These are phyloP conservation scores for Delonix regia DNA, from an alignment of 306 rosid genomes.

Conservation along the genomic window DNA sequence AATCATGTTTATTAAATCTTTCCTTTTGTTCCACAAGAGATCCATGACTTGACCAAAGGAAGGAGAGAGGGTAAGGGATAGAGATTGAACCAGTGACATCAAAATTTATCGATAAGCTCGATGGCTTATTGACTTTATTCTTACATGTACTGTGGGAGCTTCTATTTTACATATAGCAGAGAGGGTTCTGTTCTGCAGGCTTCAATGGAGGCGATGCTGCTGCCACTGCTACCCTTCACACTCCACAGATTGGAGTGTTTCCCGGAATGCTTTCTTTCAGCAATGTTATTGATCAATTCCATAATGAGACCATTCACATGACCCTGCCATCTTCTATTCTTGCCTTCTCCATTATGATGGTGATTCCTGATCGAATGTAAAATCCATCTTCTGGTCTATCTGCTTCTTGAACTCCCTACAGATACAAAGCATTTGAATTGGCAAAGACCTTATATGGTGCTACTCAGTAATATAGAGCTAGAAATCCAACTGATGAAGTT, in stretches of 20 bases:
- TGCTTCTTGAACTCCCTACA: constrained; percentile 84
- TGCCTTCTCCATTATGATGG: constrained; percentile 74
- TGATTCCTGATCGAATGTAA: constrained; percentile 84
- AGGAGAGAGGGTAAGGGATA: neutral
- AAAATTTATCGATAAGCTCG: neutral
- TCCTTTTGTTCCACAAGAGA: neutral
- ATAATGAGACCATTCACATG: constrained; percentile 46
- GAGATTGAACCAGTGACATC: neutral
- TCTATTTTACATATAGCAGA: constrained; percentile 41
- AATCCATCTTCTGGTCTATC: constrained; percentile 85
- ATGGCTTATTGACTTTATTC: constrained; percentile 24
- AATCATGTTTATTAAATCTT: constrained; percentile 26
- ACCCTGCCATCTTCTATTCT: constrained; percentile 69
- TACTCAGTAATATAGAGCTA: neutral
- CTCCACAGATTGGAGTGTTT: constrained; percentile 25
- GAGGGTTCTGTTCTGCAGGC: constrained; percentile 25
- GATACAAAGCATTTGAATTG: constrained; percentile 16
- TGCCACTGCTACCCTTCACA: constrained; percentile 1
- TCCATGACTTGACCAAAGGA: neutral
- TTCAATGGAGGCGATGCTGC: constrained; percentile 21
- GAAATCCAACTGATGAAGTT: too few relatives aligned
- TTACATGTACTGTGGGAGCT: constrained; percentile 39
- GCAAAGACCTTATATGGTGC: neutral
- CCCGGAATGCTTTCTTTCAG: constrained; percentile 18
- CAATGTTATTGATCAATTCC: too few relatives aligned